phyloP scores from a whole-genome alignment of 73 alveolate species.

The Paramecium tetraurelia region DNA sequence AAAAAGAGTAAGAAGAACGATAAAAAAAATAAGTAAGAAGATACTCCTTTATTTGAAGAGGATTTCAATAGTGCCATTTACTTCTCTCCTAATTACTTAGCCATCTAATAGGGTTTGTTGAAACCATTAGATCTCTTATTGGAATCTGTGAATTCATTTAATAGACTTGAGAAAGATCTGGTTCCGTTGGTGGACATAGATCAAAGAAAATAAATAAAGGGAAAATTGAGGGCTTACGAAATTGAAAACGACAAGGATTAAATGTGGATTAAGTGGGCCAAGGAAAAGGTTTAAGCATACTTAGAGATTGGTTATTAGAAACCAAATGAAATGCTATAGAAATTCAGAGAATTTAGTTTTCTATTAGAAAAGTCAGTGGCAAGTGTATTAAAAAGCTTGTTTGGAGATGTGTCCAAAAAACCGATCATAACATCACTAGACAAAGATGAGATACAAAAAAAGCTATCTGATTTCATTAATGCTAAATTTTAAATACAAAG shows the following conservation, averaged over 20 bases:
- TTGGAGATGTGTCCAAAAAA: conserved; percentile 42
- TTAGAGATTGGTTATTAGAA: conserved; percentile 39
- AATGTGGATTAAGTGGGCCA: conserved; percentile 52
- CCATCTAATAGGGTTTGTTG: conserved; percentile 19
- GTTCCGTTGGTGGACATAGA: conserved; percentile 58
- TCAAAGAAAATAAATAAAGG: background rate
- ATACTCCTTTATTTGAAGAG: background rate
- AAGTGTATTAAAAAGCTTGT: conserved; percentile 15
- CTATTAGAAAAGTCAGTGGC: conserved; percentile 38
- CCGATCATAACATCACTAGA: conserved; percentile 16
- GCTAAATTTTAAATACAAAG: conserved; percentile 55
- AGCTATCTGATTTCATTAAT: conserved; percentile 33
- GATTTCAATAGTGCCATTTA: background rate
- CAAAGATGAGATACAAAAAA: background rate
- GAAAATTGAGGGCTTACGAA: conserved; percentile 33
- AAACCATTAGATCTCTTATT: conserved; percentile 36
- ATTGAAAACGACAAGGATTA: conserved; percentile 31
- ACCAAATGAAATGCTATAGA: conserved; percentile 45
- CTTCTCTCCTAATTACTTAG: conserved; percentile 29
- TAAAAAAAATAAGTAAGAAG: background rate
- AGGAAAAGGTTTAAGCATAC: background rate
- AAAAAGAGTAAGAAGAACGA: background rate
- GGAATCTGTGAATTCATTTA: conserved; percentile 48
- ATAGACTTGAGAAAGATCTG: conserved; percentile 47
- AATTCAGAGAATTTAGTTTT: conserved; percentile 48